Percentiles rank a stretch among this genome's conserved stretches.
These are phyloP conservation scores for Plasmodium cynomolgi DNA, from an alignment of 169 alveolate species.

Conservation along the genomic window DNA sequence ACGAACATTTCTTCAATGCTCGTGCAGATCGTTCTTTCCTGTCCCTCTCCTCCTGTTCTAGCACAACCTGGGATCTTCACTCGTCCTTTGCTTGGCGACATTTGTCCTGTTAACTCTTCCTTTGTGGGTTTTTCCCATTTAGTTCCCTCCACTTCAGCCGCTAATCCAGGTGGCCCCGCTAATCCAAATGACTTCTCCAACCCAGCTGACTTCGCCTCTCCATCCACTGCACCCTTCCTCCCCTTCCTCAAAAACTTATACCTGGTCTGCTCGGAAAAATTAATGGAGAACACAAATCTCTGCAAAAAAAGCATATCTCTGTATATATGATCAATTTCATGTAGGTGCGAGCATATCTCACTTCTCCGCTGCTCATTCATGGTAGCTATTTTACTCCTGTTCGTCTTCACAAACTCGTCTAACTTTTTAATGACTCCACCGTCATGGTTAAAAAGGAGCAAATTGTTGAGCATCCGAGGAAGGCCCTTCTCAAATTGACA, in stretches of 20 bases:
- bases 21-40: background rate
- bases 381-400: slow-evolving; percentile 14
- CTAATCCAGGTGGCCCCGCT: background rate
- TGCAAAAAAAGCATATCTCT: slow-evolving; percentile 13
- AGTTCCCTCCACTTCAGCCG: background rate
- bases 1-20: background rate
- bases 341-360: slow-evolving; percentile 14
- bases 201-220: background rate
- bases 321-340: slow-evolving; percentile 2
- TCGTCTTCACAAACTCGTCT: slow-evolving; percentile 6
- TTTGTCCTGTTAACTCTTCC: background rate
- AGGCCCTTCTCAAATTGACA: background rate
- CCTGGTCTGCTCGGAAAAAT: slow-evolving; percentile 43
- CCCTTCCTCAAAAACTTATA: slow-evolving; percentile 30
- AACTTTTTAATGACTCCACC: background rate
- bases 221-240: background rate
- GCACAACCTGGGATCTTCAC: background rate
- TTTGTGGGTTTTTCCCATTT: background rate
- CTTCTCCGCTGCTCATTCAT: slow-evolving; percentile 32
- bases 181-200: too few relatives aligned
- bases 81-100: background rate
- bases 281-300: slow-evolving; percentile 15
- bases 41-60: background rate
- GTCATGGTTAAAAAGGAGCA: slow-evolving; percentile 34
- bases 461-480: background rate